Evolutionary conservation across 352 stramenopile genomes (phyloP), one percentile per base, ranked within the genome.

Genomic region (Globisporangium emineosum): DNA sequence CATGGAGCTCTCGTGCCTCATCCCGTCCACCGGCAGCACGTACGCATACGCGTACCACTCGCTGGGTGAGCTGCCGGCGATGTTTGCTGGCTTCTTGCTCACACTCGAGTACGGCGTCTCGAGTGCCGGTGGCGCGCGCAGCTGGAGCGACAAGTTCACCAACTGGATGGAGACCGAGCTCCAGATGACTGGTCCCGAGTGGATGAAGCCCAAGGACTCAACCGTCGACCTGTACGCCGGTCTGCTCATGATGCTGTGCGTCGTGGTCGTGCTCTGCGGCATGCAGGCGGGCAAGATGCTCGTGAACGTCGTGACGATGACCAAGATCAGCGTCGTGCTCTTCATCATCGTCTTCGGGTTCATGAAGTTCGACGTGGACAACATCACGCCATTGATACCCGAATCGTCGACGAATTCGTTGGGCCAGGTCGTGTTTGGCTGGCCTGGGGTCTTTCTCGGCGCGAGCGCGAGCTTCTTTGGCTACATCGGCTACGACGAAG

Each of bases 401-500:
- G 71, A 73, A 1, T 32, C 65, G 9, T 45, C 70, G 21, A 67
- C 66, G 3, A 69, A 78, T 19, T 65, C 54, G 0, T 56, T 72
- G 9, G 77, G 83, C 0, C 61, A 73, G 5, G 47, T 81, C 10
- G 75, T 75, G 10, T 95, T 84, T 60, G 90, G 90, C 42, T 86
- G 75, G 74, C 76, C 76, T 0, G 90, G 91, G 0, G 79, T 99
- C 7, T 72, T 98, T 21, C 70, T 93, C 17, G 95, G 96, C 1
- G 88, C 92, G 0, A 96, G 91, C 32, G 91, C 91, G 33, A 97
- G 89, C 43, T 99, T 98, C 67, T 99, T 98, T 71, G 96, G 96
- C 3, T 99, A 98, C 71, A 88, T 99, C 60, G 97, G 97, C 15
- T 99, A 97, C 70, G 86, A 99, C 72, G 96, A 98, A 73, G 89